These are phyloP conservation scores for Gossypium ekmanianum DNA, from an alignment of 345 rosid species.

Conservation along the genomic window DNA sequence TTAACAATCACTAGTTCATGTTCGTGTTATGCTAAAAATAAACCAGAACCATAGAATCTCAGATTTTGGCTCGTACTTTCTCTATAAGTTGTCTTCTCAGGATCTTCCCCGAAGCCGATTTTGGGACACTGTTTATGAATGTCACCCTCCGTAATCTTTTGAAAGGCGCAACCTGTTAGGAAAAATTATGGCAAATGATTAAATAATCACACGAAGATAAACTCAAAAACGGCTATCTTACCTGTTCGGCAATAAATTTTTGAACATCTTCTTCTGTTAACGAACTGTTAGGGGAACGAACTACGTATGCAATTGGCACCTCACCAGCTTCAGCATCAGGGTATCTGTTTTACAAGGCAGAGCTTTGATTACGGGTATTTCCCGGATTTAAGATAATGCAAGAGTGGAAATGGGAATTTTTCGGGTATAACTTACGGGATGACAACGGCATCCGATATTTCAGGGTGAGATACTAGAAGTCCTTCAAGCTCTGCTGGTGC, in stretches of 20 bases:
- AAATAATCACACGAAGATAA: background rate
- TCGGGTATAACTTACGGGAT: conserved; percentile 71
- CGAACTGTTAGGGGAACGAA: conserved; percentile 60
- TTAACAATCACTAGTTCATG: background rate
- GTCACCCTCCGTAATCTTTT: conserved; percentile 70
- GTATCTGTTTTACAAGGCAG: conserved; percentile 37
- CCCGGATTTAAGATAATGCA: background rate
- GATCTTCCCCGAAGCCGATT: conserved; percentile 84
- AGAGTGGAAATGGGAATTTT: no score
- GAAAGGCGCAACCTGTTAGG: conserved; percentile 75
- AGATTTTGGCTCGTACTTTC: conserved; percentile 71
- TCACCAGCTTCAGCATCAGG: conserved; percentile 97
- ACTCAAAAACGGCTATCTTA: conserved; percentile 15
- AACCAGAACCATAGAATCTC: background rate
- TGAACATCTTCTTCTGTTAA: conserved; percentile 66
- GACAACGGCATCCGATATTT: conserved; percentile 81
- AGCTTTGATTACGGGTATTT: background rate
- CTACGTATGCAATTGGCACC: conserved; percentile 85
- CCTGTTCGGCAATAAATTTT: conserved; percentile 82
- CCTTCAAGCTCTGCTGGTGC: conserved; percentile 99
- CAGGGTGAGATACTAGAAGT: conserved; percentile 82
- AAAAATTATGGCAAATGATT: background rate
- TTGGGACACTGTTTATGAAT: conserved; percentile 62
- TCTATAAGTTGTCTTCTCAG: conserved; percentile 73
- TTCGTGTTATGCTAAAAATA: background rate